Percentiles rank a stretch among this genome's conserved stretches.
Conservation (phyloP, 2,329 filamentous ascomycete genomes). For the Basipetospora chlamydospora region DNA sequence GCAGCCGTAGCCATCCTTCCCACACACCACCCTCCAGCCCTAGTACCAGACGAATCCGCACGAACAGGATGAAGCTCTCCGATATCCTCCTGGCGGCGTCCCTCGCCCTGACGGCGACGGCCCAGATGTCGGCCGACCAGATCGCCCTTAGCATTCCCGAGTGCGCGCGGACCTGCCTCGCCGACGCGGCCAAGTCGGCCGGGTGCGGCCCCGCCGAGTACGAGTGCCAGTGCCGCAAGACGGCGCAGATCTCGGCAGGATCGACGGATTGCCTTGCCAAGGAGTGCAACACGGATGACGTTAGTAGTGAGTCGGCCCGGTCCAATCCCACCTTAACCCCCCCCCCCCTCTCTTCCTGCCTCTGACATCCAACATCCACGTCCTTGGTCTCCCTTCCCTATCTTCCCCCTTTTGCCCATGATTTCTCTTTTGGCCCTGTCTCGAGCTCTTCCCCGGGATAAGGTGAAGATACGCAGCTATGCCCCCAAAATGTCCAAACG, state of each 20-base stretch:
- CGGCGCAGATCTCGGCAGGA: conserved; percentile 18
- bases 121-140: not conserved
- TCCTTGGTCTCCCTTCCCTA: not conserved
- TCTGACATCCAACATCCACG: too few relatives aligned
- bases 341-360: too few relatives aligned
- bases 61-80: not conserved
- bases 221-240: conserved; percentile 23
- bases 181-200: conserved; percentile 14
- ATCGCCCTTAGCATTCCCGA: conserved; percentile 16
- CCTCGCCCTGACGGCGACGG: not conserved
- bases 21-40: too few relatives aligned
- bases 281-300: conserved; percentile 3
- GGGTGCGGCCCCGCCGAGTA: conserved; percentile 21
- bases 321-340: too few relatives aligned
- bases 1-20: too few relatives aligned
- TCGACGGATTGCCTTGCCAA: conserved; percentile 21
- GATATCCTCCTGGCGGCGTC: too few relatives aligned
- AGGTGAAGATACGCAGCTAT: not conserved
- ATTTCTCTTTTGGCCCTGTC: not conserved
- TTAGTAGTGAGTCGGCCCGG: not conserved
- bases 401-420: not conserved
- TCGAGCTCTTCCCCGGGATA: not conserved
- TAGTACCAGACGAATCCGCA: not conserved
- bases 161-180: conserved; percentile 24
- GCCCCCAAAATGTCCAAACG: too few relatives aligned